phyloP scores from a whole-genome alignment of 2,329 filamentous ascomycete genomes.

The Scortechinia acanthostroma region DNA sequence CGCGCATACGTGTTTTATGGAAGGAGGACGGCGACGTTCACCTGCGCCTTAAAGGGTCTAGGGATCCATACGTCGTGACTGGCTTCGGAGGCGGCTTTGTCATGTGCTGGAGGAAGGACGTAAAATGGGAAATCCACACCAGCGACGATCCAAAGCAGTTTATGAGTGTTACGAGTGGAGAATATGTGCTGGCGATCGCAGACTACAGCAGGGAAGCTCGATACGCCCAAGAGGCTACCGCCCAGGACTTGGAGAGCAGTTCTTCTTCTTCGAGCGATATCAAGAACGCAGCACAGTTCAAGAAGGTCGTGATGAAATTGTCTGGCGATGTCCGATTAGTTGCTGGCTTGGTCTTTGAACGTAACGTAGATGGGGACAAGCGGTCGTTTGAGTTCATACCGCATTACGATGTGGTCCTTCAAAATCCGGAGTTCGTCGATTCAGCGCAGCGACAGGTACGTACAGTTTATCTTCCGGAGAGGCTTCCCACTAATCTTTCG shows the following conservation, averaged over 20 bases:
- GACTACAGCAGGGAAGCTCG: constrained; percentile 66
- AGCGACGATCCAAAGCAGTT: constrained; percentile 63
- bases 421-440: constrained; percentile 57
- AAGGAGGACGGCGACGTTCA: constrained; percentile 72
- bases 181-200: constrained; percentile 67
- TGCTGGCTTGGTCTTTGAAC: constrained; percentile 65
- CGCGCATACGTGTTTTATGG: constrained; percentile 64
- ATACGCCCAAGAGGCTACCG: constrained; percentile 25
- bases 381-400: constrained; percentile 66
- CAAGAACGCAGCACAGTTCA: constrained; percentile 49
- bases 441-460: constrained; percentile 19
- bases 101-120: constrained; percentile 72
- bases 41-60: constrained; percentile 61
- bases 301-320: constrained; percentile 73
- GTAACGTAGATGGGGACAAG: constrained; percentile 45
- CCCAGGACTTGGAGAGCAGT: constrained; percentile 32
- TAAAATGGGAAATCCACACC: constrained; percentile 58
- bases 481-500: not conserved
- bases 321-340: constrained; percentile 70
- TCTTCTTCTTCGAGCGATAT: constrained; percentile 39
- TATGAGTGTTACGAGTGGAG: constrained; percentile 68
- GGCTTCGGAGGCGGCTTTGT: constrained; percentile 69
- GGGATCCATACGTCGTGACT: constrained; percentile 70
- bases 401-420: constrained; percentile 65
- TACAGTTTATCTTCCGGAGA: not conserved